Conservation (phyloP, 1,284 basidiomycete species). For the Bjerkandera adusta region DNA sequence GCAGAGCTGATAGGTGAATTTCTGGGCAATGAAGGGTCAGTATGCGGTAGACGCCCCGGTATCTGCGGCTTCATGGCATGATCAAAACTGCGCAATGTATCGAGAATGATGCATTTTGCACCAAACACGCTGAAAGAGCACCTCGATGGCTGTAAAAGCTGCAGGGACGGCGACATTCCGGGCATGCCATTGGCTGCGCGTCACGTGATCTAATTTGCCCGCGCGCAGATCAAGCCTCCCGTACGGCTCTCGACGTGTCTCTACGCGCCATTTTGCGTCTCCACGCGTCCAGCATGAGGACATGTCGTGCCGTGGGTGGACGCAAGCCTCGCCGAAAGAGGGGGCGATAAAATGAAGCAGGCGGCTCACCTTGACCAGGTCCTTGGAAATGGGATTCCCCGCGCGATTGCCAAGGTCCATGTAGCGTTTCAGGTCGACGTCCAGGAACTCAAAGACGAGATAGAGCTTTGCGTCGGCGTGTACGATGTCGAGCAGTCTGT, state of each 20-base stretch:
- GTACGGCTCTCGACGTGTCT: constrained; percentile 26
- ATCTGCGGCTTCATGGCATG: neutral
- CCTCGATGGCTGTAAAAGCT: too few species aligned
- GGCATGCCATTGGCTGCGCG: too few species aligned
- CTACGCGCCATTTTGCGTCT: constrained; percentile 22
- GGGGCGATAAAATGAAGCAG: constrained; percentile 1
- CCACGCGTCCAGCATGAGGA: constrained; percentile 23
- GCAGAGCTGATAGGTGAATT: constrained; percentile 87
- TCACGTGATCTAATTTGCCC: constrained; percentile 33
- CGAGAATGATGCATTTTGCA: too few species aligned
- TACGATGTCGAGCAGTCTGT: constrained; percentile 91
- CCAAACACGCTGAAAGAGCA: too few species aligned
- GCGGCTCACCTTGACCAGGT: constrained; percentile 79
- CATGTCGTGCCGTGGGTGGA: neutral
- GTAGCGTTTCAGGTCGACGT: constrained; percentile 94
- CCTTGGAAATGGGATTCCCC: constrained; percentile 68
- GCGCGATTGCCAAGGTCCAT: constrained; percentile 85
- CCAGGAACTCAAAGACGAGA: constrained; percentile 95
- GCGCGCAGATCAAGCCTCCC: too few species aligned
- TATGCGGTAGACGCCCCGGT: constrained; percentile 1
- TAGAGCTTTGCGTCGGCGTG: constrained; percentile 97
- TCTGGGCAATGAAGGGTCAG: constrained; percentile 42
- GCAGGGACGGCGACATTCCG: too few species aligned
- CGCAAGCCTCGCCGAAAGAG: too few species aligned
- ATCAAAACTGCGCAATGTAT: too few species aligned